Conservation (phyloP, 805 yeast genomes). For the Nakazawaea ambrosiae region DNA sequence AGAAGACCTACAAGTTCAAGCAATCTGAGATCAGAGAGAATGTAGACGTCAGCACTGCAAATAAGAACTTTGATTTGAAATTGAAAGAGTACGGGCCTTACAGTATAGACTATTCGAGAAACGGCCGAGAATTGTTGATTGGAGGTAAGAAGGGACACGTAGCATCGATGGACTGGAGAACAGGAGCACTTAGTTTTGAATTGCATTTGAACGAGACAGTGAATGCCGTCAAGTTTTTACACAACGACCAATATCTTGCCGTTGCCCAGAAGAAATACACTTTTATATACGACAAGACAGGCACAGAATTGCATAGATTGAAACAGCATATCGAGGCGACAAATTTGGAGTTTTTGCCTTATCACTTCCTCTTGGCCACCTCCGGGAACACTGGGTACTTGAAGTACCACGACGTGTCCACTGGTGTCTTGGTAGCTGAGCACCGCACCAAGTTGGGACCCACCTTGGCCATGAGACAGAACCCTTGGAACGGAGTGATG, state of each 20-base stretch:
- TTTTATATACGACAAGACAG: conserved; percentile 85
- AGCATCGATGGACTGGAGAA: conserved; percentile 94
- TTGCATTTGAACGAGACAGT: conserved; percentile 83
- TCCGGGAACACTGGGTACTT: conserved; percentile 87
- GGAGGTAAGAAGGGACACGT: conserved; percentile 94
- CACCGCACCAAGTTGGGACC: conserved; percentile 86
- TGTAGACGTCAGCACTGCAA: conserved; percentile 72
- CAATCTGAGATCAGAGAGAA: conserved; percentile 72
- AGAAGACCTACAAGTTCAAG: conserved; percentile 76
- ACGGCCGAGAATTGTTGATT: conserved; percentile 78
- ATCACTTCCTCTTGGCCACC: conserved; percentile 80
- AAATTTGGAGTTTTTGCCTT: conserved; percentile 80
- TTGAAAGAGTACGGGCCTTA: conserved; percentile 85
- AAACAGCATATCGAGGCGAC: conserved; percentile 87
- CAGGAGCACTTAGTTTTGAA: conserved; percentile 77
- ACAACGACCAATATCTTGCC: conserved; percentile 90
- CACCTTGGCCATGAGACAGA: conserved; percentile 78
- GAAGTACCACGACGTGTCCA: conserved; percentile 91
- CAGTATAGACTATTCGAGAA: conserved; percentile 69
- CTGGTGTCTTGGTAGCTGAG: conserved; percentile 82
- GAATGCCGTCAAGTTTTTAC: conserved; percentile 82
- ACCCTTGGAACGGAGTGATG: conserved; percentile 93
- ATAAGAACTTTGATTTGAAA: conserved; percentile 67
- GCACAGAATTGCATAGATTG: conserved; percentile 86
- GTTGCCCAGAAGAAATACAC: conserved; percentile 95